Percentiles rank a stretch among this genome's conserved stretches.
Evolutionary conservation across 306 rosid genomes (phyloP).

Genomic region (Dalbergia oliveri): DNA sequence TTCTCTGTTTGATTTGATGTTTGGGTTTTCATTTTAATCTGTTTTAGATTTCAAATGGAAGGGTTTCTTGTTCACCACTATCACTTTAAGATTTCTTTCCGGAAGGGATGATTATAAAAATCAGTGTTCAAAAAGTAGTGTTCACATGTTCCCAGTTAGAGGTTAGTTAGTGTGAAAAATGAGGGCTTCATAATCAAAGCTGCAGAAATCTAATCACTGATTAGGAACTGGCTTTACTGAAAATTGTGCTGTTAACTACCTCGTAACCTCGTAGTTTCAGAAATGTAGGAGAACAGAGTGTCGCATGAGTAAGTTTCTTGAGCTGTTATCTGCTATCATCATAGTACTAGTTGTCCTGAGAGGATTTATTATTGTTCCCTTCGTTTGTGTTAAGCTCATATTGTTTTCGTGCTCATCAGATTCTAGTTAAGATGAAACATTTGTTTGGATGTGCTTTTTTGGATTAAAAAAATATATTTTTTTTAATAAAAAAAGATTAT

Average conservation of each 20-base stretch:
- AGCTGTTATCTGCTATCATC: not conserved
- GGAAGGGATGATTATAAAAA: not conserved
- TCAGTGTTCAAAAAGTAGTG: not conserved
- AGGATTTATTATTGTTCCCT: too few species aligned
- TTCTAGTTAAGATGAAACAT: not conserved
- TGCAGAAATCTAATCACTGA: not conserved
- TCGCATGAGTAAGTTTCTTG: conserved; percentile 11
- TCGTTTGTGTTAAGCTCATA: not conserved
- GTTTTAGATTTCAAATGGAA: not conserved
- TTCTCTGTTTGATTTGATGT: not conserved
- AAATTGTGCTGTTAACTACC: not conserved
- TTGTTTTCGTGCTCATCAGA: not conserved
- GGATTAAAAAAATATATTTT: too few species aligned
- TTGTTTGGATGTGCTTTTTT: too few species aligned
- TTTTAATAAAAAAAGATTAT: too few species aligned
- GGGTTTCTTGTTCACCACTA: not conserved
- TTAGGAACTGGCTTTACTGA: not conserved
- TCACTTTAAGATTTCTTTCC: not conserved
- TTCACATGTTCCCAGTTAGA: not conserved
- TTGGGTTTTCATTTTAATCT: not conserved
- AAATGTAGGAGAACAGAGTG: not conserved
- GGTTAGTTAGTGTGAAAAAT: not conserved
- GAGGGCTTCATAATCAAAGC: conserved; percentile 12
- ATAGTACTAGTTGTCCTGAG: not conserved
- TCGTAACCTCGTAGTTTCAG: not conserved